Evolutionary conservation across 2,329 filamentous ascomycete genomes (phyloP).

Genomic region (Pseudogymnoascus sp.): DNA sequence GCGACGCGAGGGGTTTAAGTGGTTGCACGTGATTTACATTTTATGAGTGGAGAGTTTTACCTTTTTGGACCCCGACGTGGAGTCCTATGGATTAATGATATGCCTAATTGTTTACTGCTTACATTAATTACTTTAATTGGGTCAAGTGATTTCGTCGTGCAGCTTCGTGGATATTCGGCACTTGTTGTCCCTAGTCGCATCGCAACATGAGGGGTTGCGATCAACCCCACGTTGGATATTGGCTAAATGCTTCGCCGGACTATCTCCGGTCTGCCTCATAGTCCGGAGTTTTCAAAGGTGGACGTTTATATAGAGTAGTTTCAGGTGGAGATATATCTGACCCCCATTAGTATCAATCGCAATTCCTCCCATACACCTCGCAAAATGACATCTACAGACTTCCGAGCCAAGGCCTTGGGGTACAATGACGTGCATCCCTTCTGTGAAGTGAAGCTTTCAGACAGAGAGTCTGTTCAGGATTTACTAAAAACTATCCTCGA

Average conservation of each 20-base stretch:
- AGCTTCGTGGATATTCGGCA: not conserved
- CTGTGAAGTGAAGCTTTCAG: constrained; percentile 41
- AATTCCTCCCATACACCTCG: not conserved
- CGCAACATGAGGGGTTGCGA: not conserved
- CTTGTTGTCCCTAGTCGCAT: not conserved
- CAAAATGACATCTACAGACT: not conserved
- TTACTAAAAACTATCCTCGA: constrained; percentile 59
- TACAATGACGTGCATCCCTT: constrained; percentile 51
- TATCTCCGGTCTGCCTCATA: not conserved
- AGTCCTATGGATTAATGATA: not conserved
- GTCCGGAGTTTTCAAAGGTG: not conserved
- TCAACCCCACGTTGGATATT: constrained; percentile 2
- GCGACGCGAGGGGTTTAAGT: constrained; percentile 2
- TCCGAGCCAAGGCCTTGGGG: constrained; percentile 34
- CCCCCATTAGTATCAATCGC: not conserved
- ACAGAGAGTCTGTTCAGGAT: constrained; percentile 51
- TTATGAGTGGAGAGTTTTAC: not conserved
- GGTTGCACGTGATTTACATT: constrained; percentile 1
- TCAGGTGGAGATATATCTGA: not conserved
- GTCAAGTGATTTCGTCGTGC: not conserved
- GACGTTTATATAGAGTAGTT: constrained; percentile 4
- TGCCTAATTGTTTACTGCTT: not conserved
- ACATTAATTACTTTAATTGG: not conserved
- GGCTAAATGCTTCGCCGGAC: not conserved
- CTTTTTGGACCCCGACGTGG: not conserved